Base-by-base conservation (phyloP, 257 asterid genomes). In the Voacanga thouarsii region DNA sequence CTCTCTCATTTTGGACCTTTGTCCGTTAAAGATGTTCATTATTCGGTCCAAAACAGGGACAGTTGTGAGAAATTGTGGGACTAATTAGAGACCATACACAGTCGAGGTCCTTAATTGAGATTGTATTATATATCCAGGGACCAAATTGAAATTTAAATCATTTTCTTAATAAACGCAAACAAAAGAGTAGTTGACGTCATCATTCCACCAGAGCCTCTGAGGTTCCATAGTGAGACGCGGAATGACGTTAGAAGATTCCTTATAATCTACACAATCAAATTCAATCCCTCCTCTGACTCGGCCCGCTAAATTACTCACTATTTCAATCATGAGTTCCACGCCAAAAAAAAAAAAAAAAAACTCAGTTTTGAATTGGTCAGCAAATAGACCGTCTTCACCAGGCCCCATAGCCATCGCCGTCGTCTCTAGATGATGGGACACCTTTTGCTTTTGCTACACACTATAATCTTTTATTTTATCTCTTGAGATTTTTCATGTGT, bases 321-420 rank as follows among this genome's bases (percentile, higher is more conserved):
- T 37, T 73, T n/a, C 55, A 71, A 78, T 78, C 49, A 72, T 79
- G 45, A 33, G 45, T 49, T 39, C 77, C 77, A 79, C 72, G 59
- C 73, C 30, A 65, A 33, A 28, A n/a, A 28, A 16, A 18, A 3
- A 23, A 73, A 47, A n/a, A 33, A 14, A n/a, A 61, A 24, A 1
- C 37, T 33, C 37, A 71, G 77, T 16, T 68, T 82, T 82, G 85
- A 82, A 78, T 78, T 50, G 85, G 85, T 82, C 82, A 78, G 75
- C 78, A 26, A 21, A 44, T 66, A 18, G 67, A 41, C 39, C 75
- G 37, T 26, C 65, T 26, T 16, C 47, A 59, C 18, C 26, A 33
- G 37, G 37, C 37, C 37, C 37, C n/a, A n/a, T 33, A 33, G 37
- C 37, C 37, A 33, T 49, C 55, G 14, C 55, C 10, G 18, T 49